These are phyloP conservation scores for Phytophthora macrochlamydospora DNA, from an alignment of 352 stramenopile genomes.

Conservation along the genomic window DNA sequence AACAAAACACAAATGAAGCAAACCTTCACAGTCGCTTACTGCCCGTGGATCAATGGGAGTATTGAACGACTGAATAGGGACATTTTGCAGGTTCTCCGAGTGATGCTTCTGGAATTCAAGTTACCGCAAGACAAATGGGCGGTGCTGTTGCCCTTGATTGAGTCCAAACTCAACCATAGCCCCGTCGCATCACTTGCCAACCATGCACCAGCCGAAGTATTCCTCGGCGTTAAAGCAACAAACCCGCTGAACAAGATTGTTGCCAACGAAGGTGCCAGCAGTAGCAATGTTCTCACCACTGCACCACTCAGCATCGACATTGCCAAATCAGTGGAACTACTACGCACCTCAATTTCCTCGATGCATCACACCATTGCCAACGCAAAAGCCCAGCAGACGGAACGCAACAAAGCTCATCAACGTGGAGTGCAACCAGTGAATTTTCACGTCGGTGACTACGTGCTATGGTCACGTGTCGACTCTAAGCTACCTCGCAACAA, in stretches of 20 bases:
- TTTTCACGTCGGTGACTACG: conserved; percentile 1
- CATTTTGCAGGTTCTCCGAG: conserved; percentile 8
- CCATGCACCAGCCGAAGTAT: conserved; percentile 4
- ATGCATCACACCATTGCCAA: conserved; percentile 2
- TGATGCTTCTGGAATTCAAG: conserved; percentile 4
- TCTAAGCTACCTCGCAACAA: neutral
- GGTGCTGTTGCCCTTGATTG: neutral
- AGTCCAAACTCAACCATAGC: conserved; percentile 6
- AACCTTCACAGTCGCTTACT: conserved; percentile 10
- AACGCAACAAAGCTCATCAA: conserved; percentile 2
- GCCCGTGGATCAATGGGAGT: conserved; percentile 8
- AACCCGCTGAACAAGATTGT: neutral
- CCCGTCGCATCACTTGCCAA: conserved; percentile 4
- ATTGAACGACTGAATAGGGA: conserved; percentile 8
- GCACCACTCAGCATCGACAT: too few species aligned
- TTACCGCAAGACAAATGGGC: conserved; percentile 5
- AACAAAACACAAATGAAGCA: conserved; percentile 1
- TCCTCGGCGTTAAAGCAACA: neutral
- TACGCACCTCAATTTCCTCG: neutral
- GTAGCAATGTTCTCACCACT: neutral
- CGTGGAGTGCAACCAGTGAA: neutral
- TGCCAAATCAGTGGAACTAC: neutral
- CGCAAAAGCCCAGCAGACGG: neutral
- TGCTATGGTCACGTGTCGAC: conserved; percentile 4
- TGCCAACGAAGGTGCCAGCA: neutral